Evolutionary conservation across 176 grass and related monocot species (phyloP).

Genomic region (bread wheat (Triticum aestivum)): IWGSC_CS_RefSeq_v2.1 NC_057811.1:458645435-458645934

Average conservation of each 20-base stretch:
- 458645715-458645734: conserved; percentile 99
- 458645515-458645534: background rate
- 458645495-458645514: conserved; percentile 17
- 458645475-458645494: conserved; percentile 94
- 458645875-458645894: background rate
- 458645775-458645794: conserved; percentile 40
- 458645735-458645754: conserved; percentile 79
- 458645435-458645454: conserved; percentile 90
- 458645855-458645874: conserved; percentile 13
- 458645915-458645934: conserved; percentile 87
- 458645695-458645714: conserved; percentile 95
- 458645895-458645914: conserved; percentile 88
- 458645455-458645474: conserved; percentile 98
- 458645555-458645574: background rate
- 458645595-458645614: conserved; percentile 66
- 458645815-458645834: background rate
- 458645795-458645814: background rate
- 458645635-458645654: conserved; percentile 77
- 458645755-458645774: conserved; percentile 84
- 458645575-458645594: conserved; percentile 19
- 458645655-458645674: conserved; percentile 87
- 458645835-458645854: background rate
- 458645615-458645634: conserved; percentile 86
- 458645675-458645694: conserved; percentile 92
- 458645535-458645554: background rate